Evolutionary conservation across 2,329 filamentous ascomycete genomes (phyloP).

Genomic region (Aurifilum marmelostoma): DNA sequence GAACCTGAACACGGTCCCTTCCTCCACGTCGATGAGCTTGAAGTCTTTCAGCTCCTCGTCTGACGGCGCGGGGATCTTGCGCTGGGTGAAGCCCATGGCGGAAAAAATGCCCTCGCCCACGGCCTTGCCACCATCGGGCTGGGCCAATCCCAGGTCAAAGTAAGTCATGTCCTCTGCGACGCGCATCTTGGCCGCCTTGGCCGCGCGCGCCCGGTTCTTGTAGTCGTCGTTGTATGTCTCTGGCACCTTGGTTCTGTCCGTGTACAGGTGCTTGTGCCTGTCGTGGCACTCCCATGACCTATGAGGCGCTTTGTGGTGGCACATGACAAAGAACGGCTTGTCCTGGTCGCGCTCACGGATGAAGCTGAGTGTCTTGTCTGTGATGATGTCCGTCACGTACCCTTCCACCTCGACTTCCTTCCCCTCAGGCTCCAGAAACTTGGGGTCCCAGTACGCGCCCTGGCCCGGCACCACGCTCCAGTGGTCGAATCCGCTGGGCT

Average conservation of each 20-base stretch:
- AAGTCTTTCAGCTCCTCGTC: conserved; percentile 32
- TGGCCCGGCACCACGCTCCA: conserved; percentile 56
- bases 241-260: conserved; percentile 49
- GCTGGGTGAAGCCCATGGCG: conserved; percentile 33
- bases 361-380: conserved; percentile 51
- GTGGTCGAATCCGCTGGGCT: conserved; percentile 55
- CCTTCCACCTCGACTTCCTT: conserved; percentile 39
- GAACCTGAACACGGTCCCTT: conserved; percentile 51
- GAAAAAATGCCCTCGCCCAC: conserved; percentile 34
- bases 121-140: conserved; percentile 52
- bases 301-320: conserved; percentile 60
- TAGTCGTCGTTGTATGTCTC: conserved; percentile 59
- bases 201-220: conserved; percentile 55
- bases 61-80: conserved; percentile 44
- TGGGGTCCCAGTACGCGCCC: conserved; percentile 55
- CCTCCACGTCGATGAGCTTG: conserved; percentile 49
- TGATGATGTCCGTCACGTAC: conserved; percentile 57
- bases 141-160: conserved; percentile 53
- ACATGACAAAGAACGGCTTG: conserved; percentile 58
- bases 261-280: conserved; percentile 53
- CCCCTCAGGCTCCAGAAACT: conserved; percentile 48
- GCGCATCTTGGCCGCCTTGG: conserved; percentile 54
- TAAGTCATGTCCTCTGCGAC: conserved; percentile 57
- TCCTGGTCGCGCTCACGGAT: conserved; percentile 40
- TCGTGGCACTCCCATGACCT: conserved; percentile 54